Conservation (phyloP, 129 eudicot species). For the Silybum marianum region DNA sequence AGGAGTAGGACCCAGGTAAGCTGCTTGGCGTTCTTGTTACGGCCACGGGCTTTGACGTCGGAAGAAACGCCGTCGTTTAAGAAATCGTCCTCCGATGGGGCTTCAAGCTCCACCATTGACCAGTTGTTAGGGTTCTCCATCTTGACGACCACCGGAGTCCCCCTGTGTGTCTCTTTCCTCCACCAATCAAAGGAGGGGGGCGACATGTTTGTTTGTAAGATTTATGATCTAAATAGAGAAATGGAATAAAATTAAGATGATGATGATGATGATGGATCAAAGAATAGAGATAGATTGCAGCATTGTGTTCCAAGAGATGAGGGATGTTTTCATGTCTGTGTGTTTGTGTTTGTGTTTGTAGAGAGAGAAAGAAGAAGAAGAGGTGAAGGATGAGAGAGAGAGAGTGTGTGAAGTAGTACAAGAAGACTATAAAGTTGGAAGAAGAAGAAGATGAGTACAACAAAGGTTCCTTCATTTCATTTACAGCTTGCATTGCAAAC, state of each 20-base stretch:
- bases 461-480: conserved; percentile 40
- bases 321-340: background rate
- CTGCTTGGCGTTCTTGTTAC: conserved; percentile 88
- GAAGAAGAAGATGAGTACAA: conserved; percentile 37
- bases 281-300: conserved; percentile 16
- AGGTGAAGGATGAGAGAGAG: conserved; percentile 15
- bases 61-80: conserved; percentile 38
- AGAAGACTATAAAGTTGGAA: conserved; percentile 30
- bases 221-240: background rate
- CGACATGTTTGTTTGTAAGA: conserved; percentile 25
- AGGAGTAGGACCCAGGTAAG: conserved; percentile 91
- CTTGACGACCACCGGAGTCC: conserved; percentile 90
- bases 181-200: conserved; percentile 77
- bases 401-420: conserved; percentile 15
- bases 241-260: background rate
- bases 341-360: background rate
- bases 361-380: conserved; percentile 6
- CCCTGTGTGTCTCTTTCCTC: conserved; percentile 65
- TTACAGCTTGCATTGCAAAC: conserved; percentile 49
- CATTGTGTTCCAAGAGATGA: conserved; percentile 18
- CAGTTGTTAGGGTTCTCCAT: conserved; percentile 95
- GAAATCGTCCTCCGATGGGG: conserved; percentile 62
- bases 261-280: background rate
- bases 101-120: conserved; percentile 87
- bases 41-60: conserved; percentile 13